A percentile compares a stretch with the other conserved stretches of the same genome.
Evolutionary conservation across 1,284 basidiomycete species (phyloP).

Genomic region (Melampsora larici-populina): DNA sequence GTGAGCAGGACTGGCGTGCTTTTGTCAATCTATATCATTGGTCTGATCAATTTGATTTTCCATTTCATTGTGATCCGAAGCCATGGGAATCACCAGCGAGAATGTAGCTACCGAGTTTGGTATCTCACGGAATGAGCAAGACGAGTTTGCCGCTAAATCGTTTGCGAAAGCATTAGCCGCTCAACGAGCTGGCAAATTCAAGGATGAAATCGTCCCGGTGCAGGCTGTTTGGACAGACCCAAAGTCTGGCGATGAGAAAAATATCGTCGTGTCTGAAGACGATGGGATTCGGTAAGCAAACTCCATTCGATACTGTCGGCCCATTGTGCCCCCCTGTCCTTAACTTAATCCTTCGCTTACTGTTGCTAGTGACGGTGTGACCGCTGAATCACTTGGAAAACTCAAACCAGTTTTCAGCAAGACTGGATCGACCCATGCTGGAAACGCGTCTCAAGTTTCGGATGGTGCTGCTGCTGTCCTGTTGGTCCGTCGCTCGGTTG

Average conservation of each 20-base stretch:
- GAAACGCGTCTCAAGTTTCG: slow-evolving; percentile 92
- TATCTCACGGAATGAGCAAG: slow-evolving; percentile 72
- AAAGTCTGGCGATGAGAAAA: slow-evolving; percentile 75
- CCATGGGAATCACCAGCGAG: slow-evolving; percentile 93
- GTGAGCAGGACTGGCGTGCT: slow-evolving; percentile 53
- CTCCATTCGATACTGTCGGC: no score
- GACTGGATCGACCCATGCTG: slow-evolving; percentile 85
- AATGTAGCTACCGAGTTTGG: slow-evolving; percentile 80
- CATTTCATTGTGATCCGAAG: not conserved
- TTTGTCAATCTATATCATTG: slow-evolving; percentile 22
- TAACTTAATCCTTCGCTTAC: not conserved
- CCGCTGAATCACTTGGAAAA: slow-evolving; percentile 76
- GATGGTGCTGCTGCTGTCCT: slow-evolving; percentile 95
- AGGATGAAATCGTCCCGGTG: slow-evolving; percentile 82
- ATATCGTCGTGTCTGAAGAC: slow-evolving; percentile 76
- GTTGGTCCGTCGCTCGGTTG: slow-evolving; percentile 77
- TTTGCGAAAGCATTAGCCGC: slow-evolving; percentile 80
- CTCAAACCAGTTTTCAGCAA: slow-evolving; percentile 89
- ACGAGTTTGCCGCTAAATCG: slow-evolving; percentile 79
- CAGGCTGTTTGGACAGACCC: slow-evolving; percentile 73
- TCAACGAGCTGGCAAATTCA: slow-evolving; percentile 84
- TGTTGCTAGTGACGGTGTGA: slow-evolving; percentile 71
- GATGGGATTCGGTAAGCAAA: slow-evolving; percentile 67
- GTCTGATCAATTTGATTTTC: not conserved
- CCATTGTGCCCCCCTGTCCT: not conserved